Evolutionary conservation across 192 early-diverging fungal species (phyloP).

Genomic region (Powellomyces hirtus): DNA sequence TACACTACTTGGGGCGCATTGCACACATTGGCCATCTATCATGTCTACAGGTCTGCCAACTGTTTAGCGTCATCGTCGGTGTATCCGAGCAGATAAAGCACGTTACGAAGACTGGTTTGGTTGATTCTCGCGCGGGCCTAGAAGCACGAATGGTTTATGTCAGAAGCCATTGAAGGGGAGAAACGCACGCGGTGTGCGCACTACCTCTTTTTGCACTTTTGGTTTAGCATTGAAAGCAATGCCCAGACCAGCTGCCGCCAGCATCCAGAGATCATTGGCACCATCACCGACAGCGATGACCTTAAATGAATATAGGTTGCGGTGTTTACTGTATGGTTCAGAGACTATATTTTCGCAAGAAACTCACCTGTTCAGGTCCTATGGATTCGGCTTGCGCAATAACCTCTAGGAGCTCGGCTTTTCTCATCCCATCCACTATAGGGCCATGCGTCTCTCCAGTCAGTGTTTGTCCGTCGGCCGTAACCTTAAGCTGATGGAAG

Average conservation of each 20-base stretch:
- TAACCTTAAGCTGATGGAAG: conserved; percentile 69
- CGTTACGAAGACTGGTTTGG: conserved; percentile 86
- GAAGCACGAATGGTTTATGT: not conserved
- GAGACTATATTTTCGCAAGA: too few relatives aligned
- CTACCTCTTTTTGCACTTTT: conserved; percentile 88
- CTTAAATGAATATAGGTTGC: too few relatives aligned
- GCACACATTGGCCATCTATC: not conserved
- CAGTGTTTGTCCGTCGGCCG: conserved; percentile 75
- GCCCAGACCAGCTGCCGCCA: conserved; percentile 88
- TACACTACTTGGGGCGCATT: too few relatives aligned
- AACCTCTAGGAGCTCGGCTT: conserved; percentile 92
- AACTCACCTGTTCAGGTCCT: conserved; percentile 69
- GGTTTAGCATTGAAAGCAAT: conserved; percentile 99
- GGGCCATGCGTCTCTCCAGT: conserved; percentile 88
- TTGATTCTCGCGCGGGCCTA: conserved; percentile 88
- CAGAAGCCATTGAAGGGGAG: conserved; percentile 27
- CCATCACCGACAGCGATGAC: conserved; percentile 98
- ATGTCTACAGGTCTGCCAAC: conserved; percentile 12
- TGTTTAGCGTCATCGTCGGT: conserved; percentile 33
- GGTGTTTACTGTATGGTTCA: too few relatives aligned
- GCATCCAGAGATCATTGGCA: conserved; percentile 96
- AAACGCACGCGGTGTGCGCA: too few relatives aligned
- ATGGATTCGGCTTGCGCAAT: conserved; percentile 93
- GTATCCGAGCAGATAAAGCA: conserved; percentile 87
- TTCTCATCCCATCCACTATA: conserved; percentile 87